Evolutionary conservation across 2,329 filamentous ascomycete genomes (phyloP), one percentile per base, ranked within the genome.

Genomic region (Escovopsis sp.): DNA sequence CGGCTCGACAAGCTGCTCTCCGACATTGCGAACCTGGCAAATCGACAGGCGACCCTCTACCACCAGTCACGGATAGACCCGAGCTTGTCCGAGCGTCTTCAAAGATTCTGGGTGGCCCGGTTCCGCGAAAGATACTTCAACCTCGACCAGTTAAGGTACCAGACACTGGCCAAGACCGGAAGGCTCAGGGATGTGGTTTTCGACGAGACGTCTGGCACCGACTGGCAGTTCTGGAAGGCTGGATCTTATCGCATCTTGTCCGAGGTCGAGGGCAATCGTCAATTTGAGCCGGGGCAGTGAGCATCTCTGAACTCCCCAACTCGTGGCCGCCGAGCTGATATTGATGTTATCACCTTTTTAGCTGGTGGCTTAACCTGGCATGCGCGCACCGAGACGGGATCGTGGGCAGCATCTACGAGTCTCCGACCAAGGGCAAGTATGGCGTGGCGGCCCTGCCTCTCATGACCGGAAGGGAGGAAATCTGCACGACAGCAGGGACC

Each of bases 341-440:
- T 14, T 10, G 3, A 12, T 1, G 9, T 24, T 35, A 8, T 5
- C 5, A 2, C 33, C 12, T 3, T 29, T 14, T 30, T 30, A 76
- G 73, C 42, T 78, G 70, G 73, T 77, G 72, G 71, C 53, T 73
- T 14, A 71, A 73, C 41, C 58, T 75, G 29, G 65, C 69, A 31
- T 75, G 72, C 48, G 73, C 71, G 2, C 60, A 68, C 44, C 65
- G 70, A 25, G 73, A 77, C 48, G 72, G 73, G 15, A 70, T 76
- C 14, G 64, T 74, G 8, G 60, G 57, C 7, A 64, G 57, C 40
- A 60, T 62, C 11, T 47, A 55, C 3, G 67, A 73, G 47, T 63
- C 48, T 12, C 60, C 68, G 0, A 70, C 69, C 9, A 65, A 59
- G 43, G 66, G 66, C 7, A 57, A 57, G 32, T 71, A 71, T 45